Evolutionary conservation across 2,329 filamentous ascomycete genomes (phyloP), one percentile per base, ranked within the genome.

Genomic region (Grosmannia huntii): DNA sequence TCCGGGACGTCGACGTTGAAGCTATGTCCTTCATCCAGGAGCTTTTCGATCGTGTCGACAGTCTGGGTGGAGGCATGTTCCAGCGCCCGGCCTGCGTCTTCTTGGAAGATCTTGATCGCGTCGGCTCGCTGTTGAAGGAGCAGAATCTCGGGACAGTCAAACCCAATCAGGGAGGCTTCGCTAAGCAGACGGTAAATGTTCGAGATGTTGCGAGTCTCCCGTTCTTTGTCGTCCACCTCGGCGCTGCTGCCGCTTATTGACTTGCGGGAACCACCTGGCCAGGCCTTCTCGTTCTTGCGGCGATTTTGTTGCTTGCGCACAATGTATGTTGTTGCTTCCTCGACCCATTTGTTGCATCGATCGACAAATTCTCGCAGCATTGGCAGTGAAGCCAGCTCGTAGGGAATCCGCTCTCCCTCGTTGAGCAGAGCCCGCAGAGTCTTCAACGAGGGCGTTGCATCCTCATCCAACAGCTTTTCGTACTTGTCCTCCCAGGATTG

Each of bases 281-380:
- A 94, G 51, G 82, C 82, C 68, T 90, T 94, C 67, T 96, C 92
- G 70, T 87, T 95, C 73, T 97, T 97, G 61, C 92, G 89, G 62
- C 94, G 87, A 68, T 95, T 95, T 72, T 96, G 92, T 74, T 96
- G 92, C 75, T 99, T 99, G 65, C 94, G 88, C 60, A 94, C 91
- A 67, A 91, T 96, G 75, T 95, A 99, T 68, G 88, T 91, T 67
- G 89, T 94, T 63, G 94, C 94, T 73, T 97, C 92, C 67, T 97
- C 94, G 62, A 96, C 90, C 88, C 95, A 96, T 69, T 95, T 90
- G 71, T 96, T 95, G 76, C 94, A 97, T 67, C 89, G 86, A 65
- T 96, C 90, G 70, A 99, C 94, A 74, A 95, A 99, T 64, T 86
- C 82, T 72, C 85, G 87, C 65, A 99, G 79, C 65, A 89, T 82